A percentile compares a stretch with the other conserved stretches of the same genome.
phyloP scores from a whole-genome alignment of 2,329 filamentous ascomycete genomes.

The Nothophoma quercina region DNA sequence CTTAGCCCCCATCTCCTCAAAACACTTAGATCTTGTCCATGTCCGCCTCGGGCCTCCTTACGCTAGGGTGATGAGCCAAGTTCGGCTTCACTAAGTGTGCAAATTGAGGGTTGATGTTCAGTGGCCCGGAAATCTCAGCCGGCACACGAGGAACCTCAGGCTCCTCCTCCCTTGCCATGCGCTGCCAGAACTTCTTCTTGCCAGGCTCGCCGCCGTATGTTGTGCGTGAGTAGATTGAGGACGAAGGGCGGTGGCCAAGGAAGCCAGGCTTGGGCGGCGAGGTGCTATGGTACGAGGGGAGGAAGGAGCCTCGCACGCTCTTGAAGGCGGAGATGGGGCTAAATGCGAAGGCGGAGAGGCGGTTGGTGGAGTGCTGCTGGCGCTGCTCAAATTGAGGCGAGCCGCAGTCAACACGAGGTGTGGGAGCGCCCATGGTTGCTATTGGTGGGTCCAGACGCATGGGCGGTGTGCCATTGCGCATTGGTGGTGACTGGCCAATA shows the following conservation, averaged over 20 bases:
- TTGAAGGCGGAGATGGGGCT: slow-evolving; percentile 48
- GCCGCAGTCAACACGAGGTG: slow-evolving; percentile 41
- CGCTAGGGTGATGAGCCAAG: slow-evolving; percentile 62
- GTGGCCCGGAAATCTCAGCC: slow-evolving; percentile 64
- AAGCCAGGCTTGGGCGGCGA: slow-evolving; percentile 39
- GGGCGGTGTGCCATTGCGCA: slow-evolving; percentile 30
- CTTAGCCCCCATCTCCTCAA: background rate
- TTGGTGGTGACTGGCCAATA: slow-evolving; percentile 18
- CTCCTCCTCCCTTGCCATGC: slow-evolving; percentile 44
- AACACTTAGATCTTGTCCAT: slow-evolving; percentile 37
- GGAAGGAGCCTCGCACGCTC: slow-evolving; percentile 52
- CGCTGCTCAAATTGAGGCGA: slow-evolving; percentile 32
- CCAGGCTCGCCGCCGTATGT: slow-evolving; percentile 39
- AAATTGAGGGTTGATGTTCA: slow-evolving; percentile 62
- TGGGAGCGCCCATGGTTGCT: slow-evolving; percentile 24
- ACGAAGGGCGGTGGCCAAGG: slow-evolving; percentile 37
- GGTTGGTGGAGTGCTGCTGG: slow-evolving; percentile 27
- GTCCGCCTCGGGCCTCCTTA: slow-evolving; percentile 39
- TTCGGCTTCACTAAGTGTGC: slow-evolving; percentile 64
- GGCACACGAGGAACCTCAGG: slow-evolving; percentile 54
- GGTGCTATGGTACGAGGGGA: slow-evolving; percentile 57
- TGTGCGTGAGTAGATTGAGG: slow-evolving; percentile 45
- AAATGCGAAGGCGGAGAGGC: slow-evolving; percentile 42
- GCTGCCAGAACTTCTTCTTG: slow-evolving; percentile 43
- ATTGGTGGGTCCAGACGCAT: slow-evolving; percentile 37